Conservation (phyloP, 2,329 filamentous ascomycete species). For the Xylariaceae sp. region DNA sequence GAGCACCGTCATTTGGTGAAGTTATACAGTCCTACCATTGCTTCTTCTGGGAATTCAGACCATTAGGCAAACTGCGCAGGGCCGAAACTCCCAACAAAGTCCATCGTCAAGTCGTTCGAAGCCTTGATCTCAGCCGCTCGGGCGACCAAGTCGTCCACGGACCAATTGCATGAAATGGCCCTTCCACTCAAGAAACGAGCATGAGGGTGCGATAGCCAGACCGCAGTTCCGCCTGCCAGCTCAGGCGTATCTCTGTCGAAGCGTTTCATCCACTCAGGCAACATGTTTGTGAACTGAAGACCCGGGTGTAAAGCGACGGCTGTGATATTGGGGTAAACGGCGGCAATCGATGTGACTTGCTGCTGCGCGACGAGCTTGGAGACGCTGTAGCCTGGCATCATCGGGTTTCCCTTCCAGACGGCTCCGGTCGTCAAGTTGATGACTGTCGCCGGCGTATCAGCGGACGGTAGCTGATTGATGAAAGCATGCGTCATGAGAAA, state of each 20-base stretch:
- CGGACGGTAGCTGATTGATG: neutral
- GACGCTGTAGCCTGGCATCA: slow-evolving; percentile 29
- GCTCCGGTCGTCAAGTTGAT: slow-evolving; percentile 26
- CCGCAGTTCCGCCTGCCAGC: slow-evolving; percentile 31
- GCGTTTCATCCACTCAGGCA: slow-evolving; percentile 22
- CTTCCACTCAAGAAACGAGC: slow-evolving; percentile 32
- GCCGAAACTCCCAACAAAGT: slow-evolving; percentile 6
- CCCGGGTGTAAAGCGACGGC: slow-evolving; percentile 32
- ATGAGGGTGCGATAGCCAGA: slow-evolving; percentile 33
- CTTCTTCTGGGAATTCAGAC: no score
- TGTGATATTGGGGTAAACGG: slow-evolving; percentile 33
- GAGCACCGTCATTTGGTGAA: no score
- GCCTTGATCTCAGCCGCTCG: slow-evolving; percentile 17
- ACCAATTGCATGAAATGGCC: slow-evolving; percentile 34
- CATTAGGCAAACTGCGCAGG: neutral
- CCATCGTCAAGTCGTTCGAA: slow-evolving; percentile 1
- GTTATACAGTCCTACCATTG: no score
- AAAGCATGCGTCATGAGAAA: slow-evolving; percentile 7
- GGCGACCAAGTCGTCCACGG: slow-evolving; percentile 36
- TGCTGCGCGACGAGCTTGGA: slow-evolving; percentile 32
- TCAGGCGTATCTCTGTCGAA: slow-evolving; percentile 44
- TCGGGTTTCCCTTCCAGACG: slow-evolving; percentile 16
- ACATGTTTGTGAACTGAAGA: slow-evolving; percentile 32
- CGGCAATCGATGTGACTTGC: slow-evolving; percentile 28
- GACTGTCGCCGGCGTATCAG: slow-evolving; percentile 19